Evolutionary conservation across 176 grass and related monocot genomes (phyloP), one percentile per base, ranked within the genome.

Genomic region (Cymbopogon citratus): DNA sequence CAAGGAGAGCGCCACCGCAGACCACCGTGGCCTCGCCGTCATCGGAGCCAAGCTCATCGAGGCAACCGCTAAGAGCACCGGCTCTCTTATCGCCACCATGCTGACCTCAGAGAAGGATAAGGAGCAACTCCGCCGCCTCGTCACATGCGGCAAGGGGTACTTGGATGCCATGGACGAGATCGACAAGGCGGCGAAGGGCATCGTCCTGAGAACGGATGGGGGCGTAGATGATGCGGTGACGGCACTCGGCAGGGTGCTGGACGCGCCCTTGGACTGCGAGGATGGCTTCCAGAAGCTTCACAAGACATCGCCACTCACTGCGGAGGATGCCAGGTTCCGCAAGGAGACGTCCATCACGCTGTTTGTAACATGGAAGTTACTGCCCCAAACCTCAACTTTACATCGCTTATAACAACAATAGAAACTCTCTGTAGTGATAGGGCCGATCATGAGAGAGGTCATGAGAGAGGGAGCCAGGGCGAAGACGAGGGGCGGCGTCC

Each of bases 221-320:
- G 24, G 33, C 19, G n/a, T 49, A 12, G 2, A 7, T 0, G 63
- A 85, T 16, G 89, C 85, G 33, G 8, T 73, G 68, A 25, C 38
- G 24, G 46, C 46, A 68, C 85, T 94, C 0, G 83, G 68, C 46
- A 38, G 76, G 12, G 85, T 66, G 18, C 14, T 70, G 16, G 74
- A 77, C 28, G 89, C 85, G 5, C 46, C 85, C 0, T 36, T 36
- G 7, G 86, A 80, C 5, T 94, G 94, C 62, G 85, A 94, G 69
- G 38, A 87, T 4, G 79, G 85, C 3, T 94, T 97, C 43, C 5
- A 29, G 0, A 77, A 90, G 25, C 54, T 69, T 0, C 12, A 81
- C 27, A 29, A 16, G 36, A 1, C 52, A 1, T 92, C 87, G 14
- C 77, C 80, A 14, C 46, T 93, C 9, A 39, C 19, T 25, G 28